Percentiles rank a stretch among this genome's conserved stretches.
Conservation (phyloP, 495 filamentous ascomycete genomes). For the Neurospora sp. region DNA sequence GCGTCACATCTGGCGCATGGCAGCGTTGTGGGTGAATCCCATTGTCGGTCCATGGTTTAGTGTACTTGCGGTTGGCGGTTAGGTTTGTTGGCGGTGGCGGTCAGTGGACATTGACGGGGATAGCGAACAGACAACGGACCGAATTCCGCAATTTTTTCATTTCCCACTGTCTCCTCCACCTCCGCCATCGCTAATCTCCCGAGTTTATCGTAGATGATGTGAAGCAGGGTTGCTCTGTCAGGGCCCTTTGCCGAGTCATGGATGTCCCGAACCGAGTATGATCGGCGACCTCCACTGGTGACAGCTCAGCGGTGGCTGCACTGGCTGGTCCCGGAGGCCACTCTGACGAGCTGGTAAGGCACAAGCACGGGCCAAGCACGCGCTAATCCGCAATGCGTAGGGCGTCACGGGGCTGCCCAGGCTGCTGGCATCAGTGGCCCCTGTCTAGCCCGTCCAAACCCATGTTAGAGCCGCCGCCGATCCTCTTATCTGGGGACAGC, state of each 20-base stretch:
- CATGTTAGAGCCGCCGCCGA: not conserved
- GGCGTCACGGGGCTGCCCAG: not conserved
- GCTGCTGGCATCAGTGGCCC: not conserved
- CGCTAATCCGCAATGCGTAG: not conserved
- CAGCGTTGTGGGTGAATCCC: no score
- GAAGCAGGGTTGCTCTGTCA: not conserved
- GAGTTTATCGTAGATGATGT: not conserved
- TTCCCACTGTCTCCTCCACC: not conserved
- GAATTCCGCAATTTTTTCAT: not conserved
- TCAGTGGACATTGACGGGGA: not conserved
- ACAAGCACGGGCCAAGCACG: not conserved
- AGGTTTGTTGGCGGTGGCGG: not conserved
- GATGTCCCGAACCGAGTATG: not conserved
- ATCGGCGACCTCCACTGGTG: constrained; percentile 1
- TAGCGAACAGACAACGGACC: not conserved
- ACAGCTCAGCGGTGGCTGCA: not conserved
- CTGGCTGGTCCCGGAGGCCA: not conserved
- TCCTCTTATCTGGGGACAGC: not conserved
- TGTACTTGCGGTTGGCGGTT: not conserved
- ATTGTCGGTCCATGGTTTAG: no score
- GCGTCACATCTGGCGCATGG: no score
- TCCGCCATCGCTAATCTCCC: not conserved
- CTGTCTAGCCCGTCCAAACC: not conserved
- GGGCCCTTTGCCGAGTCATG: not conserved
- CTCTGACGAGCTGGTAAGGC: not conserved